Conservation (phyloP, 1,284 basidiomycete species). For the Psilocybe mexicana region DNA sequence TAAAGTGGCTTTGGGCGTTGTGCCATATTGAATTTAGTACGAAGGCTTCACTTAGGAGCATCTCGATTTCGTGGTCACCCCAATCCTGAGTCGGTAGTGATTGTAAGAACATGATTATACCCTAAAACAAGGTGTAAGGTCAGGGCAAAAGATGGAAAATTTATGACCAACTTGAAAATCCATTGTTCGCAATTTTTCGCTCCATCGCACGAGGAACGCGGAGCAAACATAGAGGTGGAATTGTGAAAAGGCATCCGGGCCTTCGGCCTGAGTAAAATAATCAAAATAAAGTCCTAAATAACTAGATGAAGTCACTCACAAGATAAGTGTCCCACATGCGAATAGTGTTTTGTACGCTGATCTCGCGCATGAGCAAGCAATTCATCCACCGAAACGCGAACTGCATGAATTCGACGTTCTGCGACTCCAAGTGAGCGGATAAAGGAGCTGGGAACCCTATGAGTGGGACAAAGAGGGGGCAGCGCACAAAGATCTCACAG, state of each 20-base stretch:
- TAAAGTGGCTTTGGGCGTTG: conserved; percentile 91
- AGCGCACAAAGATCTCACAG: conserved; percentile 22
- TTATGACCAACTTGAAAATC: conserved; percentile 81
- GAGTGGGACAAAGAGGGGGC: conserved; percentile 7
- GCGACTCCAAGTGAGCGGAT: conserved; percentile 77
- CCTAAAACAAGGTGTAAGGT: conserved; percentile 47
- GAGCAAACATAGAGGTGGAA: conserved; percentile 97
- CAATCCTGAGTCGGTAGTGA: conserved; percentile 93
- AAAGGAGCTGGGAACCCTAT: conserved; percentile 63
- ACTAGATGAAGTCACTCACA: conserved; percentile 47
- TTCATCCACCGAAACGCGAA: conserved; percentile 99
- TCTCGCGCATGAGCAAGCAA: conserved; percentile 94
- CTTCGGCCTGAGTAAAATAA: conserved; percentile 71
- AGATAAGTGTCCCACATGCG: conserved; percentile 99
- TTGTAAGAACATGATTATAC: conserved; percentile 99
- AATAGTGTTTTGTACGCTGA: conserved; percentile 92
- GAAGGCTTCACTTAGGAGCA: conserved; percentile 94
- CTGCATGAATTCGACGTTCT: conserved; percentile 98
- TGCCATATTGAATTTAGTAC: conserved; percentile 94
- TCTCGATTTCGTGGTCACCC: conserved; percentile 94
- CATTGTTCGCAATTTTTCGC: conserved; percentile 87
- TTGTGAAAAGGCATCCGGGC: conserved; percentile 93
- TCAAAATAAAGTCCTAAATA: conserved; percentile 4
- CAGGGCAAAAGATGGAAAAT: not conserved
- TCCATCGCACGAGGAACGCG: conserved; percentile 92